phyloP scores from a whole-genome alignment of 257 asterid species.

The Primulina tabacum region DNA sequence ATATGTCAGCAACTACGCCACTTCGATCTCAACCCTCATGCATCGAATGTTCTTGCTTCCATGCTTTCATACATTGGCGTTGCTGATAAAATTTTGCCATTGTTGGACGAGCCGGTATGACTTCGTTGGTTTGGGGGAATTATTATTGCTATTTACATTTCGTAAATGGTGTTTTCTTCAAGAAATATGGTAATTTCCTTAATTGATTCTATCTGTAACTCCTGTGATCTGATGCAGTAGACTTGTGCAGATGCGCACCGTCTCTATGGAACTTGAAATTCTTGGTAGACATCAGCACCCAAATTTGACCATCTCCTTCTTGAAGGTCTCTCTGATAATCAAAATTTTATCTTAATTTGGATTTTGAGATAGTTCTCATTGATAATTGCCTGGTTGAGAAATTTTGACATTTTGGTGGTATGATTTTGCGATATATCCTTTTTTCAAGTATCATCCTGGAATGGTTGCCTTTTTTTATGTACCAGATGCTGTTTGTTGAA shows the following conservation, averaged over 20 bases:
- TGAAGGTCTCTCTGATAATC: slow-evolving; percentile 55
- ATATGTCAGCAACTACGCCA: slow-evolving; percentile 87
- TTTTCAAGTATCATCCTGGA: not conserved
- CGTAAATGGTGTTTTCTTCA: slow-evolving; percentile 13
- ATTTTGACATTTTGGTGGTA: not conserved
- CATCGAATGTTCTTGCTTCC: slow-evolving; percentile 87
- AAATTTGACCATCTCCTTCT: slow-evolving; percentile 75
- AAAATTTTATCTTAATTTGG: slow-evolving; percentile 16
- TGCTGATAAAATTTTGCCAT: slow-evolving; percentile 82
- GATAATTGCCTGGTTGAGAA: not conserved
- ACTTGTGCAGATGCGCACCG: slow-evolving; percentile 74
- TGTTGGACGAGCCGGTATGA: slow-evolving; percentile 94
- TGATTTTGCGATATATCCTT: not conserved
- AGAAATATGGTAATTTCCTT: slow-evolving; percentile 10
- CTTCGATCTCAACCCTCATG: slow-evolving; percentile 88
- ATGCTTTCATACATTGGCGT: slow-evolving; percentile 86
- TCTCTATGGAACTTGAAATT: slow-evolving; percentile 89
- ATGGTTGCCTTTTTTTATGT: not conserved
- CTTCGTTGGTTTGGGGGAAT: slow-evolving; percentile 20
- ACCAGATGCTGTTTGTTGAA: not conserved
- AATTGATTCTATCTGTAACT: slow-evolving; percentile 10
- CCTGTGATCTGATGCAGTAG: slow-evolving; percentile 23
- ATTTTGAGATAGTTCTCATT: slow-evolving; percentile 20
- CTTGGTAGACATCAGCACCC: slow-evolving; percentile 94
- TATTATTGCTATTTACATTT: slow-evolving; percentile 7